A percentile compares a stretch with the other conserved stretches of the same genome.
Conservation (phyloP, 768 basidiomycete genomes). For the Lentinula guzmanii region DNA sequence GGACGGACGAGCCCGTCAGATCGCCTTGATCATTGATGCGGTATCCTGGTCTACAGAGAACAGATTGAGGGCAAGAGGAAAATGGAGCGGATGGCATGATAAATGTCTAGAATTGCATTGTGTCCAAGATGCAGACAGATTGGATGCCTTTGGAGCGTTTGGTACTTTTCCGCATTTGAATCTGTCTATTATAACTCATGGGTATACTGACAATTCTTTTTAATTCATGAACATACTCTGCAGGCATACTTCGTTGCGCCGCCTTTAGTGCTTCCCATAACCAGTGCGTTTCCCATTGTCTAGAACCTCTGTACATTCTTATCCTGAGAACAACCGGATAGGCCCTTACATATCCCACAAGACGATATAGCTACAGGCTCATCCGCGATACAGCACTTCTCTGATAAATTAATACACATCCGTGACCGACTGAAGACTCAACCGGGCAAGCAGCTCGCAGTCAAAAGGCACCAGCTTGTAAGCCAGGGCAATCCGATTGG, state of each 20-base stretch:
- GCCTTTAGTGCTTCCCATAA: conserved; percentile 56
- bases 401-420: conserved; percentile 81
- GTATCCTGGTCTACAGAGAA: conserved; percentile 87
- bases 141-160: conserved; percentile 80
- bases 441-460: conserved; percentile 60
- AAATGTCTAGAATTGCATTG: conserved; percentile 73
- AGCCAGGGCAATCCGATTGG: conserved; percentile 13
- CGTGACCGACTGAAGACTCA: conserved; percentile 71
- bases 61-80: conserved; percentile 46
- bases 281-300: conserved; percentile 23
- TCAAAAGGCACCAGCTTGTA: conserved; percentile 68
- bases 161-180: conserved; percentile 40
- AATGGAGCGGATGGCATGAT: conserved; percentile 63
- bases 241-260: conserved; percentile 63
- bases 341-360: conserved; percentile 40
- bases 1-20: conserved; percentile 51
- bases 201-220: conserved; percentile 11
- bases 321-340: conserved; percentile 9
- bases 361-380: conserved; percentile 35
- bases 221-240: background rate
- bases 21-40: conserved; percentile 64
- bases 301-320: background rate
- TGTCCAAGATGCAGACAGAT: conserved; percentile 73
- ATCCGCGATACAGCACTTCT: conserved; percentile 76
- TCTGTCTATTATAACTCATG: background rate